phyloP scores from a whole-genome alignment of 768 basidiomycete genomes.

The Cystobasidium ongulense region DNA sequence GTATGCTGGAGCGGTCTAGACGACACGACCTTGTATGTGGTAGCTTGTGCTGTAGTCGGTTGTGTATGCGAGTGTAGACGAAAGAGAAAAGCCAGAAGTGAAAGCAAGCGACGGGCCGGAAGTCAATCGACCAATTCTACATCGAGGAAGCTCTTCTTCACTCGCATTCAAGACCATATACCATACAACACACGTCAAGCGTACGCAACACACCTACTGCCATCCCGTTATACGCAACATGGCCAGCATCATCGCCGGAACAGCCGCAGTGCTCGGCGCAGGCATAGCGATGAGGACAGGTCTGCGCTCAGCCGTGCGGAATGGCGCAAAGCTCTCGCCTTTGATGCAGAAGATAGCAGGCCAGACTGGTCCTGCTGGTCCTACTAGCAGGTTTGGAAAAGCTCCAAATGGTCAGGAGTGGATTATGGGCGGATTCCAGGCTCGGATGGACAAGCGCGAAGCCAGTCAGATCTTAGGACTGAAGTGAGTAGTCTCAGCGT shows the following conservation, averaged over 20 bases:
- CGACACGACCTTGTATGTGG: too few relatives aligned
- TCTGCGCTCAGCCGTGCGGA: slow-evolving; percentile 48
- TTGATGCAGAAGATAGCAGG: slow-evolving; percentile 38
- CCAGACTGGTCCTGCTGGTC: slow-evolving; percentile 49
- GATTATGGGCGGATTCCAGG: slow-evolving; percentile 85
- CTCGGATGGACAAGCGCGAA: slow-evolving; percentile 93
- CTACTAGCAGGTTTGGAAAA: slow-evolving; percentile 51
- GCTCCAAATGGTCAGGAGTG: slow-evolving; percentile 54
- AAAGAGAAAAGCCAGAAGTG: not conserved
- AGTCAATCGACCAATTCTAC: not conserved
- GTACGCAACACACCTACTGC: not conserved
- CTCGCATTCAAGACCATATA: not conserved
- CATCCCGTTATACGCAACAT: slow-evolving; percentile 46
- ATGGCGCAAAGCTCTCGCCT: slow-evolving; percentile 37
- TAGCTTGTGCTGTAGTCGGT: too few relatives aligned
- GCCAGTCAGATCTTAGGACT: slow-evolving; percentile 84
- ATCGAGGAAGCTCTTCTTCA: not conserved
- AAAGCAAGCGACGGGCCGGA: too few relatives aligned
- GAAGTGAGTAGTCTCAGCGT: slow-evolving; percentile 57
- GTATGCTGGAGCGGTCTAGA: too few relatives aligned
- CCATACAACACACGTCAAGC: not conserved
- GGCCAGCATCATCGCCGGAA: slow-evolving; percentile 69
- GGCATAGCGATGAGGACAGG: slow-evolving; percentile 66
- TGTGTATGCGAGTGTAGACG: not conserved
- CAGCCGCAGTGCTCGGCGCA: slow-evolving; percentile 63